These are phyloP conservation scores for Fusarium subglutinans DNA, from an alignment of 2,329 filamentous ascomycete species.

Conservation along the genomic window DNA sequence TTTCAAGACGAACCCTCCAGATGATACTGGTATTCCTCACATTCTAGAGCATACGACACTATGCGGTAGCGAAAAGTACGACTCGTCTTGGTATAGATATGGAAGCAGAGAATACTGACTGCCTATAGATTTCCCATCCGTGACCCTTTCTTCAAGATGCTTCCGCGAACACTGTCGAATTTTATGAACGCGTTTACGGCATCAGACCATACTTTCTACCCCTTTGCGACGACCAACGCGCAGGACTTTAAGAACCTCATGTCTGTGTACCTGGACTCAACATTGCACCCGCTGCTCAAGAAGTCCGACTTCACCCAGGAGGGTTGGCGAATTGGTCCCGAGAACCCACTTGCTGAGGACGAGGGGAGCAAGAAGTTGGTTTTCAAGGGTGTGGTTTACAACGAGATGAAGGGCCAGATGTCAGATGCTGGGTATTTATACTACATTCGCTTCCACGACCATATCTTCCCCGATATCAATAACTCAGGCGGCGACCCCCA, in stretches of 20 bases:
- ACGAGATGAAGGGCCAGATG: constrained; percentile 99
- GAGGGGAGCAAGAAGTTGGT: constrained; percentile 75
- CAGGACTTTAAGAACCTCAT: constrained; percentile 97
- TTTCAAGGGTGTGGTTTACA: constrained; percentile 98
- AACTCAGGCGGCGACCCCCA: constrained; percentile 97
- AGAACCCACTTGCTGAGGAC: constrained; percentile 75
- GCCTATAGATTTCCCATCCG: constrained; percentile 88
- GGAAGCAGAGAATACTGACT: constrained; percentile 39
- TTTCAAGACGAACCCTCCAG: constrained; percentile 98
- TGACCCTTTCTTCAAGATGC: constrained; percentile 99
- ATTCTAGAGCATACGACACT: constrained; percentile 98
- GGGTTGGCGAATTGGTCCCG: constrained; percentile 94
- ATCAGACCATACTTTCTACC: constrained; percentile 95
- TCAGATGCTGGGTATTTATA: constrained; percentile 96
- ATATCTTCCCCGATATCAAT: constrained; percentile 92
- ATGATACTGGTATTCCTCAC: constrained; percentile 95
- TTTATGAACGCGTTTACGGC: constrained; percentile 99
- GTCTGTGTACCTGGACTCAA: constrained; percentile 96
- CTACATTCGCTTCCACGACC: constrained; percentile 94
- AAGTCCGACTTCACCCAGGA: constrained; percentile 94
- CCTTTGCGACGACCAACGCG: constrained; percentile 94
- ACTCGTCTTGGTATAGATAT: background rate
- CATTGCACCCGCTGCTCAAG: constrained; percentile 88
- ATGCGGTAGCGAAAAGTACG: constrained; percentile 91
- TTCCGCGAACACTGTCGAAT: constrained; percentile 96